Evolutionary conservation across 176 grass and related monocot species (phyloP).

Genomic region (Cenchrus americanus): DNA sequence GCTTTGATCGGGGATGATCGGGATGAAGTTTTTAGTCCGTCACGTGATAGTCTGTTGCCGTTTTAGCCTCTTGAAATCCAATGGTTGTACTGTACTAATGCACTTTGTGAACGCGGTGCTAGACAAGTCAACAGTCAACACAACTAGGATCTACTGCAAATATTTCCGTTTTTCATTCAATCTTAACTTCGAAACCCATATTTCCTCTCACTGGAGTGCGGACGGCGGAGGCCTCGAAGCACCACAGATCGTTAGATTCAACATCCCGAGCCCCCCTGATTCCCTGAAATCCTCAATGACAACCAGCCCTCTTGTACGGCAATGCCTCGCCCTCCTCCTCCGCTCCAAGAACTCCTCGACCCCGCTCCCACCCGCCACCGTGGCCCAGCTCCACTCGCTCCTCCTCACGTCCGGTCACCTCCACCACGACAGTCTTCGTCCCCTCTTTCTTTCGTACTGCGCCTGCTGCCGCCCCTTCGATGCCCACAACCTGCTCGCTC

Average conservation of each 20-base stretch:
- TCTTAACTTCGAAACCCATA: too few species aligned
- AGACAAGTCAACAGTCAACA: background rate
- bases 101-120: background rate
- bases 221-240: background rate
- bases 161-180: background rate
- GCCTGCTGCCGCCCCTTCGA: constrained; percentile 27
- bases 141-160: background rate
- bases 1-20: constrained; percentile 29
- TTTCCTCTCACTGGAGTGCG: background rate
- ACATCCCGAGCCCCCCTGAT: background rate
- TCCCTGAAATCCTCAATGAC: constrained; percentile 28
- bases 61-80: background rate
- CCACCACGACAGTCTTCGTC: background rate
- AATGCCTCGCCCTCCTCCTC: constrained; percentile 57
- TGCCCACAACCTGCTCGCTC: constrained; percentile 59
- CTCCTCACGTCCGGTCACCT: constrained; percentile 57
- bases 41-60: background rate
- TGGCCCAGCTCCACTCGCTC: constrained; percentile 50
- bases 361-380: constrained; percentile 35
- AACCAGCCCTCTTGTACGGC: constrained; percentile 22
- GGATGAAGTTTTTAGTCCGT: background rate
- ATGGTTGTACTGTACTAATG: background rate
- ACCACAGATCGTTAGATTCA: background rate
- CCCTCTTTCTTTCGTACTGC: constrained; percentile 27
- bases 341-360: constrained; percentile 37